A percentile compares a stretch with the other conserved stretches of the same genome.
Evolutionary conservation across 257 asterid genomes (phyloP).

Genomic region (Forsythia suspensa): DNA sequence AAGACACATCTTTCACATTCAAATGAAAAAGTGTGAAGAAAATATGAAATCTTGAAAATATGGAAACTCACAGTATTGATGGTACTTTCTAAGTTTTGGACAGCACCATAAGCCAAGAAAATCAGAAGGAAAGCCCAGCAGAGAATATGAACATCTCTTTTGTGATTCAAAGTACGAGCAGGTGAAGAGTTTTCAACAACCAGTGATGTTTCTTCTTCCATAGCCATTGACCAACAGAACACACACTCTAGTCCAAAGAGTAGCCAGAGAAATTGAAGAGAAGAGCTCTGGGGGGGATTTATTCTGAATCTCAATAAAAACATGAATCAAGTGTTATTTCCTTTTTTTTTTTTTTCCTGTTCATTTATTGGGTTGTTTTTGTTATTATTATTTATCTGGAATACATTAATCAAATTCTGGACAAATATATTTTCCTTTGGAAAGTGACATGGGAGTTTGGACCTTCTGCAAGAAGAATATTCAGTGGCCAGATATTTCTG

Average conservation of each 20-base stretch:
- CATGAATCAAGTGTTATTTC: too few species aligned
- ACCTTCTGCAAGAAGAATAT: too few species aligned
- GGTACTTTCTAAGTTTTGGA: conserved; percentile 93
- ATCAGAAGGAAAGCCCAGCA: conserved; percentile 83
- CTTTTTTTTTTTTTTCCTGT: too few species aligned
- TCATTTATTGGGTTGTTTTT: too few species aligned
- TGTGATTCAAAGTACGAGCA: conserved; percentile 51
- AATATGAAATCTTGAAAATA: neutral
- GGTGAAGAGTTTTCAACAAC: conserved; percentile 22
- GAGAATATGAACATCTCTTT: conserved; percentile 65
- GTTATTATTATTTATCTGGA: too few species aligned
- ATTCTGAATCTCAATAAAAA: too few species aligned
- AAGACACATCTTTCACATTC: neutral
- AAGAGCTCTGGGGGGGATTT: too few species aligned
- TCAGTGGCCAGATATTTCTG: too few species aligned
- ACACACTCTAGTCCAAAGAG: conserved; percentile 10
- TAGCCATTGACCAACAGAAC: conserved; percentile 47
- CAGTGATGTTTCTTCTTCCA: conserved; percentile 67
- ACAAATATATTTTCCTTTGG: too few species aligned
- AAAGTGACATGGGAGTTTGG: too few species aligned
- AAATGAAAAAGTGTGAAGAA: neutral
- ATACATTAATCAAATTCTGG: too few species aligned
- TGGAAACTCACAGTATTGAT: conserved; percentile 60
- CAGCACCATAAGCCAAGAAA: conserved; percentile 93
- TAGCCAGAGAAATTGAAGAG: neutral